A percentile compares a stretch with the other conserved stretches of the same genome.
Evolutionary conservation across 2,329 filamentous ascomycete species (phyloP).

Genomic region (Leptographium flavum): DNA sequence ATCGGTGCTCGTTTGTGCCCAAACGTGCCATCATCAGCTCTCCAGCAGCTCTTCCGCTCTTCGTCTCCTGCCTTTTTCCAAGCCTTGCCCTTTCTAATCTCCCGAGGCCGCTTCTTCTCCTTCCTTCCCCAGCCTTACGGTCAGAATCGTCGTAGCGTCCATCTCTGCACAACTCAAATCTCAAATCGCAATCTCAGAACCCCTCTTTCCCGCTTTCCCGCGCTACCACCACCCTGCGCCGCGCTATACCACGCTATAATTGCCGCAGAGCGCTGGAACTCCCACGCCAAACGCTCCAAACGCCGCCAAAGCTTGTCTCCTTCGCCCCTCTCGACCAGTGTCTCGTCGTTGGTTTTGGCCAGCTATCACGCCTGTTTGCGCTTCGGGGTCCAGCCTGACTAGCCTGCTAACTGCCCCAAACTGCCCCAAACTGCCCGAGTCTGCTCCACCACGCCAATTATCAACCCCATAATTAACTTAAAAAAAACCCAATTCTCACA

Average conservation of each 20-base stretch:
- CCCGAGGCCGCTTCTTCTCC: not conserved
- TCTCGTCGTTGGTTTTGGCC: not conserved
- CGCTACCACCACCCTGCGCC: constrained; percentile 5
- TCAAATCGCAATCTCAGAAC: too few species aligned
- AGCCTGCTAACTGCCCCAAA: not conserved
- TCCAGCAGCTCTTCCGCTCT: not conserved
- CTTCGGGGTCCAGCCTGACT: not conserved
- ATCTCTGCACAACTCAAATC: not conserved
- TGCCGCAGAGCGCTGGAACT: not conserved
- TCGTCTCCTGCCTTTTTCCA: not conserved
- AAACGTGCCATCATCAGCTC: too few species aligned
- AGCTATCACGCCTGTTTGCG: not conserved
- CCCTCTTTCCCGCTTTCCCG: not conserved
- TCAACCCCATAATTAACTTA: constrained; percentile 10
- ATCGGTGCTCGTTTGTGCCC: too few species aligned
- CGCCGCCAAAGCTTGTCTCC: too few species aligned
- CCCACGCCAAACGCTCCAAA: not conserved
- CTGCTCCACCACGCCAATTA: not conserved
- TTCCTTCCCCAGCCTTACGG: not conserved
- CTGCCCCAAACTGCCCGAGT: too few species aligned
- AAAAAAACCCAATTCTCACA: constrained; percentile 8
- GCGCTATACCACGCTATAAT: constrained; percentile 5
- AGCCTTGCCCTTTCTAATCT: not conserved
- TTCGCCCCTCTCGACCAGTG: not conserved
- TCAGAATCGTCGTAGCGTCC: not conserved